A percentile compares a stretch with the other conserved stretches of the same genome.
Evolutionary conservation across 1,139 yeast species (phyloP).

Genomic region (Dujonia santamariae): DNA sequence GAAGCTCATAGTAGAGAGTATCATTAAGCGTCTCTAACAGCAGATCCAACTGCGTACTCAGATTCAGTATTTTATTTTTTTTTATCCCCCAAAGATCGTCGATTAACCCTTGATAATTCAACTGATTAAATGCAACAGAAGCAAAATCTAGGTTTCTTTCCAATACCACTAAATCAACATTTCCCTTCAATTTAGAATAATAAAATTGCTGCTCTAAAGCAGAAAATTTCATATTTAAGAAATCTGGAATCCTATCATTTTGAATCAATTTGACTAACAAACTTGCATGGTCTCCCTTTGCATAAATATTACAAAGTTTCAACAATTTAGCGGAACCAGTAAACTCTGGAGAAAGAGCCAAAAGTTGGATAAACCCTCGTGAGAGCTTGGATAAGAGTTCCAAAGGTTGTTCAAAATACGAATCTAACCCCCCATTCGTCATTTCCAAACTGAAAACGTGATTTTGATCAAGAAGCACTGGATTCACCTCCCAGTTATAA

Average conservation of each 20-base stretch:
- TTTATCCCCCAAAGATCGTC: slow-evolving; percentile 67
- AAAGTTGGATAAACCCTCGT: slow-evolving; percentile 22
- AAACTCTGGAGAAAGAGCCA: slow-evolving; percentile 16
- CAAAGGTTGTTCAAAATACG: slow-evolving; percentile 36
- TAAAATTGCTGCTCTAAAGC: slow-evolving; percentile 38
- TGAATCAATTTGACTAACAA: slow-evolving; percentile 26
- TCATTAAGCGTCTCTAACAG: slow-evolving; percentile 20
- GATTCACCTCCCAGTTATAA: slow-evolving; percentile 32
- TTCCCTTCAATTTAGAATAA: slow-evolving; percentile 33
- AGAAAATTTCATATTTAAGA: slow-evolving; percentile 26
- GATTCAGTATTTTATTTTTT: slow-evolving; percentile 30
- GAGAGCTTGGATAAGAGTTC: slow-evolving; percentile 28
- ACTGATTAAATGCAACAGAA: slow-evolving; percentile 70
- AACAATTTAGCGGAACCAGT: slow-evolving; percentile 15
- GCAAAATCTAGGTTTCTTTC: slow-evolving; percentile 76
- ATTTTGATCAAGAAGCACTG: slow-evolving; percentile 17
- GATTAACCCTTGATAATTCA: slow-evolving; percentile 78
- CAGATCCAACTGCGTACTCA: slow-evolving; percentile 18
- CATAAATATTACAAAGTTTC: slow-evolving; percentile 36
- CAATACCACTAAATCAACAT: slow-evolving; percentile 64
- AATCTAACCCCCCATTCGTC: slow-evolving; percentile 19
- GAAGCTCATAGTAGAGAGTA: slow-evolving; percentile 42
- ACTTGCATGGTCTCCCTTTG: slow-evolving; percentile 39
- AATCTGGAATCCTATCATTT: slow-evolving; percentile 26
- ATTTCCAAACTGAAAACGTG: slow-evolving; percentile 18